Evolutionary conservation across 192 early-diverging fungal genomes (phyloP), one percentile per base, ranked within the genome.

Genomic region (Mortierella claussenii): DNA sequence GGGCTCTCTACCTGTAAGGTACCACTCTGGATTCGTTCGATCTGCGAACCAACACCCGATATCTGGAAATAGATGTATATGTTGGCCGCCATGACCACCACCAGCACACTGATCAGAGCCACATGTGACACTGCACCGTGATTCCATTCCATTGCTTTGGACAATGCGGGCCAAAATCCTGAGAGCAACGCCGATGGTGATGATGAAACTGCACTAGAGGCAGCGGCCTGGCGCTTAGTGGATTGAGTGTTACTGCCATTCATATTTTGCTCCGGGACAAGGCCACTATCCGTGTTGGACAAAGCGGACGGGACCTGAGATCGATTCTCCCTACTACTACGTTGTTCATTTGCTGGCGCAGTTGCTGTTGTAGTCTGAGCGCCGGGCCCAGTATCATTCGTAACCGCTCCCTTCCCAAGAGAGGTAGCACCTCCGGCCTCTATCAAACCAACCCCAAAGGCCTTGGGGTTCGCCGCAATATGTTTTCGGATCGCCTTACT

Each of bases 381-480:
- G 37, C 26, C 34, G 11, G 6, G 27, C n/a, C 18, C 20, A 12
- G n/a, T 12, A 15, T 2, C 44, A 45, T 26, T 5, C 28, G 40
- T 1, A 8, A 15, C 56, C 1, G 43, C 31, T 15, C 28, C 4
- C 24, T 15, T 40, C 24, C 45, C n/a, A 27, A 11, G 24, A 11
- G n/a, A 23, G 3, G 47, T 6, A 18, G 52, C 37, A 11, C 24
- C 1, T 42, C 46, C 55, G 11, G 42, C 18, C n/a, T n/a, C n/a
- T n/a, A n/a, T n/a, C n/a, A n/a, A n/a, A n/a, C n/a, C n/a, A 21
- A 48, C 55, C 17, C 33, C 48, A 55, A 84, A 88, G 33, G 80
- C 67, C 21, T 54, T 67, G 12, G 79, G 78, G 74, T 81, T 78
- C 18, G 51, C 47, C 24, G 71, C 66, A 60, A 86, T 84, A 61